These are phyloP conservation scores for Gaeumannomyces tritici DNA, from an alignment of 2,329 filamentous ascomycete species.

Conservation along the genomic window DNA sequence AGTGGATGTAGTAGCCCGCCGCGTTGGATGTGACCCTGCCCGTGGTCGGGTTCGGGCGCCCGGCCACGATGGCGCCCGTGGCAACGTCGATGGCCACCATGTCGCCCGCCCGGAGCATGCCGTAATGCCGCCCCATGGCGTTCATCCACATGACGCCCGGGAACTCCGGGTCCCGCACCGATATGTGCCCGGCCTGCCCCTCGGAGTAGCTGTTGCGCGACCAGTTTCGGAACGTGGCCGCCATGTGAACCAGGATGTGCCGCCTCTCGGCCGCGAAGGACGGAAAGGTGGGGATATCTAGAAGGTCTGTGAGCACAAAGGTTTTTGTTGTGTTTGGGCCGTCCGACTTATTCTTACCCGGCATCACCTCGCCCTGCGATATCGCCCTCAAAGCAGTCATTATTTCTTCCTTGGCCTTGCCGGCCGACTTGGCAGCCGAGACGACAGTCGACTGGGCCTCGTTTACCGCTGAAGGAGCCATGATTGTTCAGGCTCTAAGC, in stretches of 20 bases:
- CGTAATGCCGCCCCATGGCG: constrained; percentile 58
- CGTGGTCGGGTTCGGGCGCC: constrained; percentile 41
- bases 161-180: constrained; percentile 55
- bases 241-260: constrained; percentile 59
- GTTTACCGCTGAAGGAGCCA: constrained; percentile 14
- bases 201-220: constrained; percentile 54
- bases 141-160: constrained; percentile 59
- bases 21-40: constrained; percentile 42
- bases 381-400: constrained; percentile 17
- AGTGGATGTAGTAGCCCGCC: constrained; percentile 62
- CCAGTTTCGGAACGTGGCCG: constrained; percentile 58
- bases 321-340: neutral
- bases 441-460: constrained; percentile 1
- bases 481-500: constrained; percentile 1
- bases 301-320: neutral
- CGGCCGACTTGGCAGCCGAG: constrained; percentile 1
- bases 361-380: constrained; percentile 17
- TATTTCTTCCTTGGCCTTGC: constrained; percentile 7
- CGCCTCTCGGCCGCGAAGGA: constrained; percentile 37
- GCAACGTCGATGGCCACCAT: constrained; percentile 54
- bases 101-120: constrained; percentile 54
- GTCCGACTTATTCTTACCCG: constrained; percentile 9
- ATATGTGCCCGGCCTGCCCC: constrained; percentile 56
- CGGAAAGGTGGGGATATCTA: constrained; percentile 8
- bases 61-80: constrained; percentile 52